Evolutionary conservation across 1,284 basidiomycete genomes (phyloP).

Genomic region (Moesziomyces aphidis): DNA sequence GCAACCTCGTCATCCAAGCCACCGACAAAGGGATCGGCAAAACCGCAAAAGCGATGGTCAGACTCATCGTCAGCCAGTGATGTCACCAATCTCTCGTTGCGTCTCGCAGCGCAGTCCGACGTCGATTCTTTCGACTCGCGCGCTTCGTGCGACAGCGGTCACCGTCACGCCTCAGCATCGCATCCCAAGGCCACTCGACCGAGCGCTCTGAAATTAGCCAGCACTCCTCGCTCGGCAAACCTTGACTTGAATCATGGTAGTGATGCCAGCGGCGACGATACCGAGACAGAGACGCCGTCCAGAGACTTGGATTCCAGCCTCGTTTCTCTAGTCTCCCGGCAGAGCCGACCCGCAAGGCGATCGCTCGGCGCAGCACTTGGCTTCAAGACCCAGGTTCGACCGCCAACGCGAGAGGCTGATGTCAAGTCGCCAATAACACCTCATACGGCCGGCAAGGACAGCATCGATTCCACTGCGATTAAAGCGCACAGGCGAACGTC

Average conservation of each 20-base stretch:
- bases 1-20: not conserved
- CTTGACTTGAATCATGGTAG: not conserved
- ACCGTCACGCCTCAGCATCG: not conserved
- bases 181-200: not conserved
- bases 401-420: not conserved
- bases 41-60: conserved; percentile 5
- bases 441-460: not conserved
- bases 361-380: conserved; percentile 38
- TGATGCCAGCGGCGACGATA: conserved; percentile 38
- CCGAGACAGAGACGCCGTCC: conserved; percentile 30
- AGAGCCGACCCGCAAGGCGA: conserved; percentile 16
- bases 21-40: not conserved
- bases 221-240: not conserved
- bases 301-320: not conserved
- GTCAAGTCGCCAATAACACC: not conserved
- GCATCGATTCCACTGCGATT: not conserved
- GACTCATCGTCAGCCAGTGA: conserved; percentile 21
- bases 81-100: conserved; percentile 36
- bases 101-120: conserved; percentile 39
- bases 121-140: conserved; percentile 10
- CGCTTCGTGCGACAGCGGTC: conserved; percentile 6
- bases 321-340: not conserved
- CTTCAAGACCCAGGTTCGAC: conserved; percentile 12
- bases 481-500: conserved; percentile 15
- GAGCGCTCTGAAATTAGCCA: conserved; percentile 1